Evolutionary conservation across 306 rosid species (phyloP).

Genomic region (Vigna hirtella): DNA sequence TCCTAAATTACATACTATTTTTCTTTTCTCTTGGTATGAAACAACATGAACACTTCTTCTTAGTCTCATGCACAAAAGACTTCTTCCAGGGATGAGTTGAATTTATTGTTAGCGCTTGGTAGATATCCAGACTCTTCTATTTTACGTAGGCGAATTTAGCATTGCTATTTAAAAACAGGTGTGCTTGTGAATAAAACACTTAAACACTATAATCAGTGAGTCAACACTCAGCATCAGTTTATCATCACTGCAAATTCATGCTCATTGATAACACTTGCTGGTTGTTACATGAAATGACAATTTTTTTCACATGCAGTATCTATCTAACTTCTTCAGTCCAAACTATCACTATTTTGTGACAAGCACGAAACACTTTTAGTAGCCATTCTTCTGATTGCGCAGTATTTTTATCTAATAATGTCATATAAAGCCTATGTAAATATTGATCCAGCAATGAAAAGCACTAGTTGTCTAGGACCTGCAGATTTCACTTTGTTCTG

Average conservation of each 20-base stretch:
- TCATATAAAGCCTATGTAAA: not conserved
- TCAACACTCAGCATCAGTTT: constrained; percentile 1
- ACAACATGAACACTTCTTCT: no score
- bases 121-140: constrained; percentile 1
- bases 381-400: constrained; percentile 22
- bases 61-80: not conserved
- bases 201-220: not conserved
- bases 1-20: not conserved
- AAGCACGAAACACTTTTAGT: not conserved
- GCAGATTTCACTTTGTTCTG: not conserved
- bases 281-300: constrained; percentile 31
- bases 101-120: constrained; percentile 24
- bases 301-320: not conserved
- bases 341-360: not conserved
- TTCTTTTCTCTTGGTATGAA: not conserved
- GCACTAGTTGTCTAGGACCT: constrained; percentile 19
- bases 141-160: not conserved
- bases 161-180: not conserved
- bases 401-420: not conserved
- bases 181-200: not conserved
- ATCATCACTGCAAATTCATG: not conserved
- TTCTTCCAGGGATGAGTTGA: constrained; percentile 14
- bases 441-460: not conserved
- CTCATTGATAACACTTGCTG: not conserved
- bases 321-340: not conserved